phyloP scores from a whole-genome alignment of 2,329 filamentous ascomycete genomes.

The Fusarium phyllophilum region DNA sequence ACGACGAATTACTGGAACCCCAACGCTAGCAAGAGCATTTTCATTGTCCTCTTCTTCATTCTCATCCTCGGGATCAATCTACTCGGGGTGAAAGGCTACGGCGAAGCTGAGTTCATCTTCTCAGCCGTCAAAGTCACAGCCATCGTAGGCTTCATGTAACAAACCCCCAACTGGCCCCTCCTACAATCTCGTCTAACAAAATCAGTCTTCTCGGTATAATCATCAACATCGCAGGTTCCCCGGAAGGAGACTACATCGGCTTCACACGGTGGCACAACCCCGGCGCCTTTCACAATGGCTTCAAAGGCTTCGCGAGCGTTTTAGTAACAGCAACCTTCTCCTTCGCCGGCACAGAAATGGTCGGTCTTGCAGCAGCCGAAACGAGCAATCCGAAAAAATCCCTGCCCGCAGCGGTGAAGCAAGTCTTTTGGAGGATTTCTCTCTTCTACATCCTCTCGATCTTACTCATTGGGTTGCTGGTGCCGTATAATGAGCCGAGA shows the following conservation, averaged over 20 bases:
- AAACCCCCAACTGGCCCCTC: background rate
- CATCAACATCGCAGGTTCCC: constrained; percentile 82
- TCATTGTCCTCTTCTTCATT: constrained; percentile 82
- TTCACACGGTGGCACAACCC: constrained; percentile 79
- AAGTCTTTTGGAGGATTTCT: constrained; percentile 93
- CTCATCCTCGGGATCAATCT: constrained; percentile 84
- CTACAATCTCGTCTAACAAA: background rate
- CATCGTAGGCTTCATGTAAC: constrained; percentile 86
- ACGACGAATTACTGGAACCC: constrained; percentile 84
- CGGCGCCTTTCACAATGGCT: constrained; percentile 82
- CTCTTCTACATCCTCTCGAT: constrained; percentile 90
- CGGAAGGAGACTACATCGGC: constrained; percentile 79
- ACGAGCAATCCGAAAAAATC: constrained; percentile 81
- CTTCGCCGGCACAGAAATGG: constrained; percentile 79
- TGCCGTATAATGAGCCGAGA: constrained; percentile 74
- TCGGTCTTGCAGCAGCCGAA: constrained; percentile 80
- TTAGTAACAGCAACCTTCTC: constrained; percentile 81
- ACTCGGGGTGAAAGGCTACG: constrained; percentile 87
- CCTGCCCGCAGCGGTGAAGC: constrained; percentile 86
- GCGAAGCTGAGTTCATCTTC: constrained; percentile 89
- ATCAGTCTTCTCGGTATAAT: constrained; percentile 83
- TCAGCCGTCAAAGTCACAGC: constrained; percentile 86
- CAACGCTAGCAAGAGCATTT: constrained; percentile 73
- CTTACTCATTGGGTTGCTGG: constrained; percentile 81
- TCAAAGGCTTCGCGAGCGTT: constrained; percentile 82